phyloP scores from a whole-genome alignment of 2,329 filamentous ascomycete species.

The Penicillium oxalicum region DNA sequence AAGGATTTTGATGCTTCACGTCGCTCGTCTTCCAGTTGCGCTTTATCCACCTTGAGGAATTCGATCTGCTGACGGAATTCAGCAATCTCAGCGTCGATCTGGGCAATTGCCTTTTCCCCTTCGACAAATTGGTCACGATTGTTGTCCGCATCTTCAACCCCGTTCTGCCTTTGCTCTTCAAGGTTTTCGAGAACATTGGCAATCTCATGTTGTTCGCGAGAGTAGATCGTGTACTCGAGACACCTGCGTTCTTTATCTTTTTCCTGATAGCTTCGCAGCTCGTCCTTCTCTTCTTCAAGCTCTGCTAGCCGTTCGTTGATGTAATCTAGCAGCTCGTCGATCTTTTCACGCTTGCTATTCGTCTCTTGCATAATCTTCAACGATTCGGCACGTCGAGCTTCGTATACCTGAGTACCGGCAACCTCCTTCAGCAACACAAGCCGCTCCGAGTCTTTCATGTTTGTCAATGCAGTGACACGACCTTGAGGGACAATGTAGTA shows the following conservation, averaged over 20 bases:
- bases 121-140: slow-evolving; percentile 70
- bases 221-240: slow-evolving; percentile 89
- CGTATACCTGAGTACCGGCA: slow-evolving; percentile 96
- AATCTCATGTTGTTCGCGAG: slow-evolving; percentile 78
- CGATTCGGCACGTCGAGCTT: slow-evolving; percentile 82
- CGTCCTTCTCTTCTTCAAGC: slow-evolving; percentile 94
- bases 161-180: slow-evolving; percentile 72
- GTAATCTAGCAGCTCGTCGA: slow-evolving; percentile 84
- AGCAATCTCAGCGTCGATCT: slow-evolving; percentile 72
- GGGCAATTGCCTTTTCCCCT: slow-evolving; percentile 71
- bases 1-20: slow-evolving; percentile 71
- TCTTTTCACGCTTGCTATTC: slow-evolving; percentile 88
- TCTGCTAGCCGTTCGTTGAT: slow-evolving; percentile 86
- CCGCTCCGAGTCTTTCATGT: slow-evolving; percentile 95
- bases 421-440: slow-evolving; percentile 91
- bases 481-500: slow-evolving; percentile 99
- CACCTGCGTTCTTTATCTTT: slow-evolving; percentile 89
- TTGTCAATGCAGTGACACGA: slow-evolving; percentile 89
- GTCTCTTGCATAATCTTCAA: slow-evolving; percentile 97
- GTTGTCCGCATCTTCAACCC: slow-evolving; percentile 76
- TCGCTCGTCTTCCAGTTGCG: slow-evolving; percentile 83
- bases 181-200: slow-evolving; percentile 72
- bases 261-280: slow-evolving; percentile 86
- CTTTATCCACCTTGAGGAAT: slow-evolving; percentile 74
- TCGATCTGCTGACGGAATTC: slow-evolving; percentile 77